Percentiles rank a stretch among this genome's conserved stretches.
phyloP scores from a whole-genome alignment of 352 stramenopile species.

The Phytophthora hibernalis region DNA sequence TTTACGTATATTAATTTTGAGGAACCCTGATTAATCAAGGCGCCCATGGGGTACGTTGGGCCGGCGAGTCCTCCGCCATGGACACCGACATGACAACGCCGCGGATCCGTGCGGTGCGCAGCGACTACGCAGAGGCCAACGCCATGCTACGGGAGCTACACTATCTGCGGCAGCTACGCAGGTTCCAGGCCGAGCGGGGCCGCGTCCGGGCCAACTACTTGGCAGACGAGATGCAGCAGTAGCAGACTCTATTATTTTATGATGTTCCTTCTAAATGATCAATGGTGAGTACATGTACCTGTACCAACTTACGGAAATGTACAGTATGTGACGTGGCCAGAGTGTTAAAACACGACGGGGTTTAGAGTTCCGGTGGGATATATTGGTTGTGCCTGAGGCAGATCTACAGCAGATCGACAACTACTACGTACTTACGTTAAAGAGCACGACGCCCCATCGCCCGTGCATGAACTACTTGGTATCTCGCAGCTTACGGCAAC shows the following conservation, averaged over 20 bases:
- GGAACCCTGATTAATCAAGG: not conserved
- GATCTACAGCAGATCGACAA: constrained; percentile 28
- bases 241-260: not conserved
- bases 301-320: too few species aligned
- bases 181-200: constrained; percentile 74
- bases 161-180: constrained; percentile 76
- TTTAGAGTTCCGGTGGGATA: constrained; percentile 9
- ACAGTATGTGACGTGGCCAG: too few species aligned
- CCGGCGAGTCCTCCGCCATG: constrained; percentile 32
- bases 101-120: constrained; percentile 23
- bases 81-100: constrained; percentile 35
- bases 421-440: constrained; percentile 36
- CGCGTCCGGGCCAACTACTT: constrained; percentile 52
- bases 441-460: constrained; percentile 3
- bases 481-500: constrained; percentile 24
- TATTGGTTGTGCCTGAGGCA: constrained; percentile 11
- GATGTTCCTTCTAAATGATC: too few species aligned
- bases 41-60: constrained; percentile 30
- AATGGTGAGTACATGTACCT: too few species aligned
- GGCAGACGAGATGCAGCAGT: constrained; percentile 16
- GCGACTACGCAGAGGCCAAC: constrained; percentile 61
- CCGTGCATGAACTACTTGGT: not conserved
- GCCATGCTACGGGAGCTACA: constrained; percentile 75
- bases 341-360: too few species aligned
- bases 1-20: not conserved